A percentile compares a stretch with the other conserved stretches of the same genome.
Evolutionary conservation across 108 stramenopile species (phyloP).

Genomic region (Cyclotella atomus): DNA sequence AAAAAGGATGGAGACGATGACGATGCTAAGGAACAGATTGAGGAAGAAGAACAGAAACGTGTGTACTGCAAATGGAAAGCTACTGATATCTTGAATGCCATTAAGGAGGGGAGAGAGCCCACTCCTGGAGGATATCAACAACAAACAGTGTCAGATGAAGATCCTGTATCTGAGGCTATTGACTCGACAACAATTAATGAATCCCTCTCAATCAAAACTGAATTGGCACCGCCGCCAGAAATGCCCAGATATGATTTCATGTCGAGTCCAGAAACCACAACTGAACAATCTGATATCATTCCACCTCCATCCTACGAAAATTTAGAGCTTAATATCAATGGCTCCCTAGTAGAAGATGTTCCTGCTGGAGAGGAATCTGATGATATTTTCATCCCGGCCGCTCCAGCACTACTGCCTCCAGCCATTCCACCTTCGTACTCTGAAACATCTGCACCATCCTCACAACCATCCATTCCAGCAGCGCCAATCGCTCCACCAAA

Average conservation of each 20-base stretch:
- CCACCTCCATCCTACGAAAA: conserved; percentile 29
- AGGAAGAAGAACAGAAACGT: conserved; percentile 64
- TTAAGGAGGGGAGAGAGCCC: conserved; percentile 86
- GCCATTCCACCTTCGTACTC: conserved; percentile 55
- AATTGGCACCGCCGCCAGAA: conserved; percentile 24
- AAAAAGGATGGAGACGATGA: conserved; percentile 31
- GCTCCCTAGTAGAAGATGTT: conserved; percentile 30
- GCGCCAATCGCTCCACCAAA: conserved; percentile 55
- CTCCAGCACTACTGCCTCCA: conserved; percentile 4
- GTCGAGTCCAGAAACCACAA: background rate
- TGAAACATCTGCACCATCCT: background rate
- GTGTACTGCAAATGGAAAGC: conserved; percentile 94
- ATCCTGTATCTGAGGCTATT: background rate
- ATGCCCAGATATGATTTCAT: conserved; percentile 26
- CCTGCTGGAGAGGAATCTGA: conserved; percentile 54
- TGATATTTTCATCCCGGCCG: conserved; percentile 41
- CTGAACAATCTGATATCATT: background rate
- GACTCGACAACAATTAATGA: background rate
- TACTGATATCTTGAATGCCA: conserved; percentile 92
- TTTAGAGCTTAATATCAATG: conserved; percentile 45
- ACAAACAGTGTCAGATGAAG: conserved; percentile 18
- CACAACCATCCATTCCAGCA: conserved; percentile 13
- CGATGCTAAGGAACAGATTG: conserved; percentile 13
- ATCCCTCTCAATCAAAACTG: background rate
- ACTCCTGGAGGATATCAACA: conserved; percentile 79